phyloP scores from a whole-genome alignment of 2,329 filamentous ascomycete genomes.

The Zymoseptoria brevis region DNA sequence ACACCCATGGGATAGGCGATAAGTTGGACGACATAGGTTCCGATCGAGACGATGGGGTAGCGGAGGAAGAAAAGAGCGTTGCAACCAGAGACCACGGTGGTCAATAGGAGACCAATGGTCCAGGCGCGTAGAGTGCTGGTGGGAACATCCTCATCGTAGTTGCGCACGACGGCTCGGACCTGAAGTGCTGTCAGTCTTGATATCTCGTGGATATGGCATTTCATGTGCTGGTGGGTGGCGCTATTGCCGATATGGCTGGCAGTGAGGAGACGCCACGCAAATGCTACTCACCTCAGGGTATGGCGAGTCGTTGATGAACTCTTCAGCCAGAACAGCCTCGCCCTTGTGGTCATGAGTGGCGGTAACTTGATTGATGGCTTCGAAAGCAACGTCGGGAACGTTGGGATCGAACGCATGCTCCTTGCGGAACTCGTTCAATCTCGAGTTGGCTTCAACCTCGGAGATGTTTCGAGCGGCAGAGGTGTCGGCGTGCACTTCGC shows the following conservation, averaged over 20 bases:
- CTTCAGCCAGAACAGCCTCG: conserved; percentile 50
- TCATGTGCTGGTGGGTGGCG: not conserved
- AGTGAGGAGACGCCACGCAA: not conserved
- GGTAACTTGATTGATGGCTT: conserved; percentile 53
- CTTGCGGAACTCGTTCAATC: conserved; percentile 50
- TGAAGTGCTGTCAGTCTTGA: conserved; percentile 4
- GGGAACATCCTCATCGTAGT: conserved; percentile 57
- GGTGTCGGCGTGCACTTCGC: conserved; percentile 8
- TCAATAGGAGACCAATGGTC: conserved; percentile 53
- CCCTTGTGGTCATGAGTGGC: conserved; percentile 48
- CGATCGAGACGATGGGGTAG: conserved; percentile 84
- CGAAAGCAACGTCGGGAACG: conserved; percentile 53
- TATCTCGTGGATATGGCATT: not conserved
- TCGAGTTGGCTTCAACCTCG: conserved; percentile 20
- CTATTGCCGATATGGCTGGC: not conserved
- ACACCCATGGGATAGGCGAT: conserved; percentile 77
- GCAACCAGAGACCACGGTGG: conserved; percentile 50
- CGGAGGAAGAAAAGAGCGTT: conserved; percentile 83
- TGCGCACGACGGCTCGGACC: conserved; percentile 53
- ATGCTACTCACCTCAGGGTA: conserved; percentile 53
- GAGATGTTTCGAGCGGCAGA: conserved; percentile 13
- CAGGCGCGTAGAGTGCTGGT: conserved; percentile 58
- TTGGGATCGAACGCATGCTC: conserved; percentile 59
- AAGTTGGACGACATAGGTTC: conserved; percentile 75
- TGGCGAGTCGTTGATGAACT: conserved; percentile 58